Conservation (phyloP, 2,329 filamentous ascomycete genomes). For the Pezizomycotina sp. region DNA sequence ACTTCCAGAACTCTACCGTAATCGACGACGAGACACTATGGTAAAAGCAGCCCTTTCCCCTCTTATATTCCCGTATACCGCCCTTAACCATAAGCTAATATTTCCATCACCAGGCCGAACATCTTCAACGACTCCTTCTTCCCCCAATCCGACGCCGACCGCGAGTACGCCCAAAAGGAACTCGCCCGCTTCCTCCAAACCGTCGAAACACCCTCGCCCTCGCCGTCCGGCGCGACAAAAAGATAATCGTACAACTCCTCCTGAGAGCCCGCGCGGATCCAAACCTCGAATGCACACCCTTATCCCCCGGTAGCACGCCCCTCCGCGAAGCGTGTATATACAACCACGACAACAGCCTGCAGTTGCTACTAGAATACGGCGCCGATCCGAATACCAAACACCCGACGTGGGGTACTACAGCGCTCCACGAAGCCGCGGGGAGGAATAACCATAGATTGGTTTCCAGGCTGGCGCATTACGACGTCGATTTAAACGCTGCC, state of each 20-base stretch:
- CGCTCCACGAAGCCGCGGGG: conserved; percentile 9
- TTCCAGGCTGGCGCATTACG: background rate
- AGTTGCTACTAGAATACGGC: conserved; percentile 1
- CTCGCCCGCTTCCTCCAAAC: background rate
- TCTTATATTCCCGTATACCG: background rate
- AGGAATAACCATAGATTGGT: too few species aligned
- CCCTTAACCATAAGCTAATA: background rate
- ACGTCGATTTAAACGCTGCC: conserved; percentile 5
- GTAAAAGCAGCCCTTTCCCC: background rate
- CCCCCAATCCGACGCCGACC: background rate
- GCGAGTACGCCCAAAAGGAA: background rate
- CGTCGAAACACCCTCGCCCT: conserved; percentile 4
- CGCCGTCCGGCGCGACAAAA: conserved; percentile 3
- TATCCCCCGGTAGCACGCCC: conserved; percentile 2
- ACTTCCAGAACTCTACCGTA: too few species aligned
- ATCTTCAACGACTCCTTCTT: background rate
- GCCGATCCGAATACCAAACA: background rate
- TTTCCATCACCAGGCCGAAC: too few species aligned
- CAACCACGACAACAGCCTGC: background rate
- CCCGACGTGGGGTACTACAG: conserved; percentile 2
- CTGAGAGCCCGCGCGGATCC: conserved; percentile 6
- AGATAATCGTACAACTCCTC: conserved; percentile 1
- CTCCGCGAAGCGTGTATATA: conserved; percentile 7
- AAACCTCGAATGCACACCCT: conserved; percentile 5
- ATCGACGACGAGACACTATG: background rate